phyloP scores from a whole-genome alignment of 2,329 filamentous ascomycete genomes.

The Dichotomopilus funicola region DNA sequence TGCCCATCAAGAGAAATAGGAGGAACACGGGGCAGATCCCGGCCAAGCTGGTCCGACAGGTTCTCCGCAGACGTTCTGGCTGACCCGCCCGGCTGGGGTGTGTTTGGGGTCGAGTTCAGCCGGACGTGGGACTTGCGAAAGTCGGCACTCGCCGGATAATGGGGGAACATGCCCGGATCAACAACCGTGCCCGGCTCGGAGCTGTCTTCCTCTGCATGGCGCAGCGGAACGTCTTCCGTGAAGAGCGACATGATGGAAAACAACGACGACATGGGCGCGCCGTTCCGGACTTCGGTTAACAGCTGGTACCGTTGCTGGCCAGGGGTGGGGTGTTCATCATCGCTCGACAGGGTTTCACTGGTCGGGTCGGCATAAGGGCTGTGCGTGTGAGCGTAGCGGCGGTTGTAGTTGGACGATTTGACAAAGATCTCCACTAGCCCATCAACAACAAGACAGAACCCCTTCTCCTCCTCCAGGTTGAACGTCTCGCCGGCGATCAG shows the following conservation, averaged over 20 bases:
- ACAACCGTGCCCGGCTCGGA: slow-evolving; percentile 25
- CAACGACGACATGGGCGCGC: slow-evolving; percentile 94
- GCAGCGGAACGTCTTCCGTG: slow-evolving; percentile 85
- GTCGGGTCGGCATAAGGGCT: slow-evolving; percentile 31
- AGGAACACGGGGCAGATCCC: slow-evolving; percentile 57
- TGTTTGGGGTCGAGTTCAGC: slow-evolving; percentile 34
- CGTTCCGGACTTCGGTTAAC: slow-evolving; percentile 94
- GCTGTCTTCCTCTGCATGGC: slow-evolving; percentile 60
- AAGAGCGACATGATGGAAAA: slow-evolving; percentile 97
- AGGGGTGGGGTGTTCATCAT: slow-evolving; percentile 59
- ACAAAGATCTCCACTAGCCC: slow-evolving; percentile 97
- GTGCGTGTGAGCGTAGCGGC: slow-evolving; percentile 31
- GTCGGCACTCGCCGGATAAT: slow-evolving; percentile 26
- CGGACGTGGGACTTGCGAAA: slow-evolving; percentile 29
- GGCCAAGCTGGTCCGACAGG: slow-evolving; percentile 27
- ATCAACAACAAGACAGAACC: slow-evolving; percentile 95
- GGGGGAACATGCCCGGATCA: slow-evolving; percentile 27
- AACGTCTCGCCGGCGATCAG: slow-evolving; percentile 93
- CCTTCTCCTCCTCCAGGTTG: slow-evolving; percentile 93
- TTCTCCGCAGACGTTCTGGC: slow-evolving; percentile 14
- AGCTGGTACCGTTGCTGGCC: slow-evolving; percentile 85
- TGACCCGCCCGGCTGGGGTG: slow-evolving; percentile 33
- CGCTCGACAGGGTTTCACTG: slow-evolving; percentile 45
- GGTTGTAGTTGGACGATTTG: slow-evolving; percentile 64
- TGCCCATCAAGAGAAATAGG: slow-evolving; percentile 63